Base-by-base conservation (phyloP, 2,329 filamentous ascomycete genomes). In the Botrytis hyacinthi region DNA sequence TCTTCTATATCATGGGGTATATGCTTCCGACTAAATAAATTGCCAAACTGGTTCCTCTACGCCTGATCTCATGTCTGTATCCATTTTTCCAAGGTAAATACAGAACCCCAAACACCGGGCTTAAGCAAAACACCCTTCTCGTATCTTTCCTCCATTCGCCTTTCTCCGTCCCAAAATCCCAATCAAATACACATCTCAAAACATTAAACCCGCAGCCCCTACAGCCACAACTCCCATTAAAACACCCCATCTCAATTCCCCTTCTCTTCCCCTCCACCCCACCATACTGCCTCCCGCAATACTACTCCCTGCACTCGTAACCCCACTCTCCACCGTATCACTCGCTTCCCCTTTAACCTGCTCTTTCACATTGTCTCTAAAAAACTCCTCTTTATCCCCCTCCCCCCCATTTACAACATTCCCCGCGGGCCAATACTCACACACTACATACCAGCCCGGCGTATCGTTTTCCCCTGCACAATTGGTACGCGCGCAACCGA, bases 341-440 rank as follows among this genome's bases (percentile, higher is more conserved):
- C 72, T 73, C 20, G 54, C 14, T 35, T 77, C 74, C 18, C 79
- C 79, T 16, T 75, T 65, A 1, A 70, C 61, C 73, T 78, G 76
- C 70, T 73, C 72, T 72, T 63, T 72, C 4, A 80, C 79, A 72
- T 80, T 80, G 65, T 80, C 79, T 66, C 81, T 80, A 71, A 88
- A 85, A 80, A 84, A 81, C n/a, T 85, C 82, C 51, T 80, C 82
- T 73, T 87, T 89, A 76, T 84, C 79, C 0, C 86, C 88, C 2
- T n/a, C 16, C 8, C 32, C 42, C 32, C 44, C 42, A 60, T 60
- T 60, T 12, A 85, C 79, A 0, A 93, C 83, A 78, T 93, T 93
- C 0, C 91, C 91, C 1, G 85, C 80, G 1, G 91, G 91, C 83
- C 85, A 90, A 81, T 93, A 93, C 82, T 93, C 90, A 77, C 91